Percentiles rank a stretch among this genome's conserved stretches.
These are phyloP conservation scores for Piromyces finnis DNA, from an alignment of 192 early-diverging fungal genomes.

Conservation along the genomic window DNA sequence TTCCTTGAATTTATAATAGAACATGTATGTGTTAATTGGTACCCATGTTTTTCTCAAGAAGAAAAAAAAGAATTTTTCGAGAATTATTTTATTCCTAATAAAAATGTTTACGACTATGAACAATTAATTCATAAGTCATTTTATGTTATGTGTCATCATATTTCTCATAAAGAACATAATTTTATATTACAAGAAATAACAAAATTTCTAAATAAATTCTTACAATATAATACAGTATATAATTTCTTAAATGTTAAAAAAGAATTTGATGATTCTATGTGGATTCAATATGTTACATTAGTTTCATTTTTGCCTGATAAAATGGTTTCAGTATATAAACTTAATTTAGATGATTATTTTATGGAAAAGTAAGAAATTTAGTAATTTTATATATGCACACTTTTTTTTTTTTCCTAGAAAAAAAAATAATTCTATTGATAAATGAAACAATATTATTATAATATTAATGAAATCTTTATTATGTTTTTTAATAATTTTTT, in stretches of 20 bases:
- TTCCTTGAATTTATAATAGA: neutral
- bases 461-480: neutral
- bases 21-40: neutral
- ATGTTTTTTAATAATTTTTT: neutral
- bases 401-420: too few species aligned
- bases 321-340: neutral
- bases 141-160: neutral
- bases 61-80: neutral
- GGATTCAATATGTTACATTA: neutral
- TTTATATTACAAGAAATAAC: neutral
- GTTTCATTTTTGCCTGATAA: neutral
- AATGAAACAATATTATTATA: neutral
- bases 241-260: neutral
- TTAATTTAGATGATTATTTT: neutral
- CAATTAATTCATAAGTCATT: neutral
- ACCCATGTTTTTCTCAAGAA: neutral
- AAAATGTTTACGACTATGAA: neutral
- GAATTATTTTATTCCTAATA: neutral
- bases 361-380: neutral
- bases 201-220: neutral
- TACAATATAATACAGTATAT: neutral
- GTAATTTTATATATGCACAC: neutral
- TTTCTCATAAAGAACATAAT: neutral
- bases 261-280: neutral
- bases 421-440: too few species aligned